Evolutionary conservation across 163 green algal species (phyloP), one percentile per base, ranked within the genome.

Genomic region (Scenedesmus sp.): DNA sequence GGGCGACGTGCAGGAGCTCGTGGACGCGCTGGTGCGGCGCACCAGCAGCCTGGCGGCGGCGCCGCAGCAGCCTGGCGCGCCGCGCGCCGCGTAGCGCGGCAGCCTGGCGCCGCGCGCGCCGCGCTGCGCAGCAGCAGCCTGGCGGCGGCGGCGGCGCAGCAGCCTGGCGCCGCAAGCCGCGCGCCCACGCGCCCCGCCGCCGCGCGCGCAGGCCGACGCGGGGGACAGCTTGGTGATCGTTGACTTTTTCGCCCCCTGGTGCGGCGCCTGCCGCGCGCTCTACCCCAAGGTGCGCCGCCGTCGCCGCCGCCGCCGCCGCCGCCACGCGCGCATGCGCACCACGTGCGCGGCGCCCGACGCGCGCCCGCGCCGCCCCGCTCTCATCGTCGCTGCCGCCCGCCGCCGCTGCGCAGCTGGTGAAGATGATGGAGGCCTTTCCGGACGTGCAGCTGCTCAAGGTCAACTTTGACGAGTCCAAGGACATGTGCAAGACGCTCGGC

Each of bases 391-490:
- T 51, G 54, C 28, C n/a, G 22, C 50, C 14, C 47, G 24, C 33
- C 51, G 53, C 48, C 36, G 48, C 13, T 74, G 1, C 74, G 60
- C 81, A 88, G 81, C 64, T 95, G 31, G 82, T 76, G 60, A 85
- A 88, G 58, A 60, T 97, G 13, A 81, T 90, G 65, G 69, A 82
- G 5, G 76, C 91, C 63, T 75, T 93, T 31, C 53, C 82, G 3
- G 81, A 96, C 62, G 77, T 98, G 15, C 50, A 92, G 0, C 90
- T 98, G 57, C 73, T 96, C 29, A 93, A 94, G 53, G 77, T 97
- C 18, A 93, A 95, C 76, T 98, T 94, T 64, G 94, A 97, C 51
- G 89, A 90, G 20, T 97, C 96, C 89, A 93, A 92, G 57, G 67
- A 83, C 18, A 87, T 97, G 54, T 93, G 87, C 74, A 93, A 92